phyloP scores from a whole-genome alignment of 495 filamentous ascomycete genomes.

The Hypoxylon perforatum region DNA sequence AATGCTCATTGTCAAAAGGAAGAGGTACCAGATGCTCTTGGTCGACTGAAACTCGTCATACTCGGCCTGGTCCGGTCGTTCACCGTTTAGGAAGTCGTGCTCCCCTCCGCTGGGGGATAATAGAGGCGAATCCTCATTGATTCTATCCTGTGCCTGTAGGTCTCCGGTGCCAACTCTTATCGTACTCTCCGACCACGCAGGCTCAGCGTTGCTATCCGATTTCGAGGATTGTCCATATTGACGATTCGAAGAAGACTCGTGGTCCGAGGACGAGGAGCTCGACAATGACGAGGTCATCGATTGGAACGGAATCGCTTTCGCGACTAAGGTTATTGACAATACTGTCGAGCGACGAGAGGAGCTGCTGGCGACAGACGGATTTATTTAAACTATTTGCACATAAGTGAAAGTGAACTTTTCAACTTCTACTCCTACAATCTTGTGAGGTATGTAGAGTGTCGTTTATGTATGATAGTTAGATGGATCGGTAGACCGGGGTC shows the following conservation, averaged over 20 bases:
- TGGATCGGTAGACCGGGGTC: constrained; percentile 23
- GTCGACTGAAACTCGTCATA: constrained; percentile 64
- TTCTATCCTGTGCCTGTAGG: constrained; percentile 24
- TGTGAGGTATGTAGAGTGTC: constrained; percentile 9
- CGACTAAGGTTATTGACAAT: constrained; percentile 2
- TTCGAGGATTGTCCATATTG: constrained; percentile 26
- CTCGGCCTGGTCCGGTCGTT: constrained; percentile 48
- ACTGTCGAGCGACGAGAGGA: not conserved
- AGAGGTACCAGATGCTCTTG: constrained; percentile 84
- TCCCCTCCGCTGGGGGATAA: constrained; percentile 60
- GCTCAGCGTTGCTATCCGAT: constrained; percentile 22
- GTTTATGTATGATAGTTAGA: constrained; percentile 10
- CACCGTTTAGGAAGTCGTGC: constrained; percentile 50
- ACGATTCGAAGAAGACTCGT: constrained; percentile 31
- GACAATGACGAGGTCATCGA: constrained; percentile 48
- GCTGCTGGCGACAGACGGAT: not conserved
- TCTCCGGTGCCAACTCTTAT: constrained; percentile 29
- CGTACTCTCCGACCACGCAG: constrained; percentile 34
- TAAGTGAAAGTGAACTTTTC: not conserved
- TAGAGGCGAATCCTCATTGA: constrained; percentile 70
- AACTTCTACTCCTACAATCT: constrained; percentile 9
- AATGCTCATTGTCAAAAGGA: constrained; percentile 84
- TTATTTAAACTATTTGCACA: not conserved
- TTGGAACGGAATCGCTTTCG: constrained; percentile 22
- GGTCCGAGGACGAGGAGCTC: constrained; percentile 37